Base-by-base conservation (phyloP, 2,329 filamentous ascomycete genomes). In the Trichoderma sp. region DNA sequence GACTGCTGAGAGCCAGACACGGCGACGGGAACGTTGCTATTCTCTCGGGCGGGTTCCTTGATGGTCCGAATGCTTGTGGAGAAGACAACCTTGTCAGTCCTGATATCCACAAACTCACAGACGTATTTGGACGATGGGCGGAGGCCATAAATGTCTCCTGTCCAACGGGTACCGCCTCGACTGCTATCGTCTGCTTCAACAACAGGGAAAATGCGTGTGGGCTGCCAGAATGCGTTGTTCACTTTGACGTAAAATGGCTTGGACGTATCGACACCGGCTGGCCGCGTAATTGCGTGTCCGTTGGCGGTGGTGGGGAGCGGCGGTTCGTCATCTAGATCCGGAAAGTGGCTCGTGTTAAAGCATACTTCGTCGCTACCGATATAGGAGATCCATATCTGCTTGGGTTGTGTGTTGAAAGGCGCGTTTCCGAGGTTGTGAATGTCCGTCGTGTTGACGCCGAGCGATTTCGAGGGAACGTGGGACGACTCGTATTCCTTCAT, bases 401-500 rank as follows among this genome's bases (percentile, higher is more conserved):
- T 88, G 59, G 90, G 88, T 78, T 92, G 88, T 59, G 85, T 85
- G 81, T 91, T 89, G 81, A 93, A 93, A 67, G 92, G 88, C 73
- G 91, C 91, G 79, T 92, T 93, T 75, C 91, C 91, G 79, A 93
- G 86, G 81, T 93, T 92, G 82, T 93, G 91, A 79, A 92, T 90
- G 78, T 93, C 91, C 78, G 90, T 93, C 76, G 90, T 90, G 79
- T 93, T 91, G 75, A 92, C 90, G 77, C 91, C 91, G 36, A 88
- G 89, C 65, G 90, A 91, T 82, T 94, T 92, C 70, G 89, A 88
- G 73, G 91, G 88, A 71, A 91, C 90, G 79, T 93, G 90, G 75
- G 93, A 95, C 79, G 97, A 88, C 82, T 94, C 92, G 76, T 93
- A 93, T 82, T 94, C 95, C 84, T 97, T 96, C 79, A 97, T 91